Evolutionary conservation across 768 basidiomycete genomes (phyloP), one percentile per base, ranked within the genome.

Genomic region (Roridomyces roridus): DNA sequence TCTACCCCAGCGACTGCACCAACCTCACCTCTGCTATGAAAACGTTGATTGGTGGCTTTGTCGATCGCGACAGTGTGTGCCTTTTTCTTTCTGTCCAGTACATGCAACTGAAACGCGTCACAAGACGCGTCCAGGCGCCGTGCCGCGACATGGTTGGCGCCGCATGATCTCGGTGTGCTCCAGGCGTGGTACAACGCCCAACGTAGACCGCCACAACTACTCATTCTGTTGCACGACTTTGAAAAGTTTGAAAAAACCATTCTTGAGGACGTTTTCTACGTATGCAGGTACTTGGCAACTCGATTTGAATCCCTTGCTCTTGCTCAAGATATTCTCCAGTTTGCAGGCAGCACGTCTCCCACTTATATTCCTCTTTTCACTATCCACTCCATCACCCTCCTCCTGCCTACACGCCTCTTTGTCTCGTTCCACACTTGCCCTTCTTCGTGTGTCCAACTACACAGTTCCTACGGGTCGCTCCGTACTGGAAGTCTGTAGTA

Each of bases 211-310:
- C 80, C 66, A 10, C 72, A 77, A 34, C 77, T 92, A 4, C 77
- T 86, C 21, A 74, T 89, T 9, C 65, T 92, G 12, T 64, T 92
- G 20, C 88, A 91, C 52, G 86, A 89, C 52, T 91, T 93, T 60
- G 91, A 92, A 64, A 83, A 86, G 65, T 83, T 89, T 45, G 88
- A 90, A 51, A 71, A 82, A 0, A 50, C 60, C 2, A 78, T 92
- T 3, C 68, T 92, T 44, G 84, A 87, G 64, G 89, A 92, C 63
- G 64, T 91, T 17, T 83, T 91, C 37, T 80, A 87, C 49, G 85
- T 92, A 31, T 89, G 82, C 76, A 89, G 87, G 90, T 86, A 58
- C 14, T 26, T 67, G n/a, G n/a, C 35, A 37, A 7, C 18, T 26
- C 12, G 4, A 6, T 40, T 18, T 9, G 6, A 5, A 29, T 14